A percentile compares a stretch with the other conserved stretches of the same genome.
phyloP scores from a whole-genome alignment of 768 basidiomycete species.

The Trametes cingulata region DNA sequence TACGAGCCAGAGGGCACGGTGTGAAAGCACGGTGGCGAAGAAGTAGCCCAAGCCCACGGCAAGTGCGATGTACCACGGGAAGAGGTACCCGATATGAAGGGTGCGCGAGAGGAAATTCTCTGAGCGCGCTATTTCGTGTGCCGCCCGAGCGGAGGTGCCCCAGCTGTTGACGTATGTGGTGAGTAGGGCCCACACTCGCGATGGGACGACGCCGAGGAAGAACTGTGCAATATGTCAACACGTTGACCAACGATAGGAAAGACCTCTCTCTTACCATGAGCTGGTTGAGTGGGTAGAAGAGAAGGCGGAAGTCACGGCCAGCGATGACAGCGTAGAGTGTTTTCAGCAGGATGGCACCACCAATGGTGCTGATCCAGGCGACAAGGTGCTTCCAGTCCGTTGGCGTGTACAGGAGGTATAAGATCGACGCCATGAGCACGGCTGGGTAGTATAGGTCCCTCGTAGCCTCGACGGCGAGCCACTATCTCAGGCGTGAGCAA shows the following conservation, averaged over 20 bases:
- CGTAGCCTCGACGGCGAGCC: slow-evolving; percentile 28
- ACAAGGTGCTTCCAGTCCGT: slow-evolving; percentile 17
- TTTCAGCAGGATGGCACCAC: slow-evolving; percentile 26
- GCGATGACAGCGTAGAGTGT: slow-evolving; percentile 22
- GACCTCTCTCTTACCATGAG: slow-evolving; percentile 12
- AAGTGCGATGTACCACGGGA: slow-evolving; percentile 24
- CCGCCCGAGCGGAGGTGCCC: slow-evolving; percentile 21
- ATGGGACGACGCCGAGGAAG: slow-evolving; percentile 18
- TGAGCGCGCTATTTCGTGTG: slow-evolving; percentile 18
- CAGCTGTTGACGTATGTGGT: slow-evolving; percentile 17
- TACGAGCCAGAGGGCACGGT: slow-evolving; percentile 13
- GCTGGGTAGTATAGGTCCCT: slow-evolving; percentile 25
- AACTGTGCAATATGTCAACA: slow-evolving; percentile 2
- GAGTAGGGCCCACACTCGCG: slow-evolving; percentile 19
- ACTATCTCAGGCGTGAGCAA: neutral
- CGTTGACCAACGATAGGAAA: too few species aligned
- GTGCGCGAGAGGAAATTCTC: slow-evolving; percentile 19
- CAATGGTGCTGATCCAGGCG: slow-evolving; percentile 25
- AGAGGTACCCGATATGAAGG: slow-evolving; percentile 17
- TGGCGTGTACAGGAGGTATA: slow-evolving; percentile 24
- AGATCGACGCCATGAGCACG: slow-evolving; percentile 25
- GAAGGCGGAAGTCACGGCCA: slow-evolving; percentile 15
- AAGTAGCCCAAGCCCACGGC: slow-evolving; percentile 21
- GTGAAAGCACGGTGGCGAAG: slow-evolving; percentile 17
- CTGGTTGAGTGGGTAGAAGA: slow-evolving; percentile 25